A percentile compares a stretch with the other conserved stretches of the same genome.
Conservation (phyloP, 1,139 yeast species). For the Debaryomyces sp. region DNA sequence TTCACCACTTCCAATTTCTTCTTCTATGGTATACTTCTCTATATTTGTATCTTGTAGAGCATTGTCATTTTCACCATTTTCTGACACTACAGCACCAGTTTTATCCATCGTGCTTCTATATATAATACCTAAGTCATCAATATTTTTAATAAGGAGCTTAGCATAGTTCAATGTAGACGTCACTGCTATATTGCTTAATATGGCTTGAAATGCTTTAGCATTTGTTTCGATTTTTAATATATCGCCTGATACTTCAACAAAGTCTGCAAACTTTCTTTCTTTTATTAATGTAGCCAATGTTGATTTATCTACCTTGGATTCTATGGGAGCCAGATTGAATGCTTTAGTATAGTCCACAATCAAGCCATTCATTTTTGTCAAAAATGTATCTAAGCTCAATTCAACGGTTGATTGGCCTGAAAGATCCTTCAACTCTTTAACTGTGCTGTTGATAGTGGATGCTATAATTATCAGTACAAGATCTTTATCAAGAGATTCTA, state of each 20-base stretch:
- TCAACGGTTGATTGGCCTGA: slow-evolving; percentile 13
- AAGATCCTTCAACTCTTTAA: slow-evolving; percentile 17
- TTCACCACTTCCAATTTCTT: slow-evolving; percentile 7
- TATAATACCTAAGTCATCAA: slow-evolving; percentile 23
- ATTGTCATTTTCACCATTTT: slow-evolving; percentile 7
- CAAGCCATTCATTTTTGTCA: slow-evolving; percentile 20
- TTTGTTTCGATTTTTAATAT: slow-evolving; percentile 20
- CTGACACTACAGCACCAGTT: background rate
- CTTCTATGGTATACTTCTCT: slow-evolving; percentile 6
- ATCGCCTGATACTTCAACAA: slow-evolving; percentile 22
- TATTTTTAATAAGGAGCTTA: slow-evolving; percentile 26
- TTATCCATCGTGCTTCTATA: background rate
- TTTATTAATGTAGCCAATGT: slow-evolving; percentile 14
- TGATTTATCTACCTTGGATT: slow-evolving; percentile 11
- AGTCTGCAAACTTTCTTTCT: slow-evolving; percentile 18
- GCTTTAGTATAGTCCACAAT: slow-evolving; percentile 18
- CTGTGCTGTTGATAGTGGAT: slow-evolving; percentile 30
- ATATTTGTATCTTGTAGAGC: background rate
- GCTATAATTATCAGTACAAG: slow-evolving; percentile 30
- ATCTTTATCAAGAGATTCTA: slow-evolving; percentile 20
- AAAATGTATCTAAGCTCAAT: slow-evolving; percentile 20
- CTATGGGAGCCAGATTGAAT: slow-evolving; percentile 10
- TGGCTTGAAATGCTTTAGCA: slow-evolving; percentile 17
- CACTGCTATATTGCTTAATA: slow-evolving; percentile 29
- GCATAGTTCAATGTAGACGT: slow-evolving; percentile 29